phyloP scores from a whole-genome alignment of 805 yeast genomes.

The Candida ipomoeae region DNA sequence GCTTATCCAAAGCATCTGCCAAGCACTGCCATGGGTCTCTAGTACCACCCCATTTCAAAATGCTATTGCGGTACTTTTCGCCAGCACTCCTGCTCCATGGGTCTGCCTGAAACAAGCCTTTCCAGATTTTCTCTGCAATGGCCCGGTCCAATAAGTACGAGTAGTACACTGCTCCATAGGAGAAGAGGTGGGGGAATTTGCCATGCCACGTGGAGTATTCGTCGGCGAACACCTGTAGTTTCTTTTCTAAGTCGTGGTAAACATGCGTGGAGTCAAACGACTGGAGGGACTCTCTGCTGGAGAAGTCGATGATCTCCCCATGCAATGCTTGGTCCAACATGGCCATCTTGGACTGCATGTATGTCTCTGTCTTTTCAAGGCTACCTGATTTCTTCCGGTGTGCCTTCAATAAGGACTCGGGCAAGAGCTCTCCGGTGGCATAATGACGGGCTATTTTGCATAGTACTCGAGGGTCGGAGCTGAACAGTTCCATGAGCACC shows the following conservation, averaged over 20 bases:
- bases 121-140: slow-evolving; percentile 84
- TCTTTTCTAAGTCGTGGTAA: slow-evolving; percentile 62
- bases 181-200: slow-evolving; percentile 85
- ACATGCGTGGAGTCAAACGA: slow-evolving; percentile 48
- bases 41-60: slow-evolving; percentile 92
- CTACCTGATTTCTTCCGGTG: slow-evolving; percentile 50
- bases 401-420: slow-evolving; percentile 44
- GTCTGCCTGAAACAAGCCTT: slow-evolving; percentile 59
- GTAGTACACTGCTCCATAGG: slow-evolving; percentile 93
- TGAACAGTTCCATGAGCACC: slow-evolving; percentile 92
- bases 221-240: slow-evolving; percentile 62
- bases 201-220: slow-evolving; percentile 84
- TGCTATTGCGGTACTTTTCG: slow-evolving; percentile 60
- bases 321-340: slow-evolving; percentile 81
- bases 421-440: slow-evolving; percentile 59
- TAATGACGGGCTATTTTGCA: slow-evolving; percentile 68
- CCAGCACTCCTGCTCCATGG: slow-evolving; percentile 77
- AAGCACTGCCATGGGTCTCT: slow-evolving; percentile 84
- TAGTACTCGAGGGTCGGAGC: slow-evolving; percentile 74
- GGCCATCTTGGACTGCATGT: slow-evolving; percentile 87
- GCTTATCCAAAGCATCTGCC: slow-evolving; percentile 69
- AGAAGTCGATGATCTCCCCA: slow-evolving; percentile 35
- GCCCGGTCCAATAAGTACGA: slow-evolving; percentile 90
- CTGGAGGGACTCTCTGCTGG: slow-evolving; percentile 9
- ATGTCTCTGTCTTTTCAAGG: slow-evolving; percentile 68